Conservation (phyloP, 352 stramenopile genomes). For the Phytophthora cactorum region DNA sequence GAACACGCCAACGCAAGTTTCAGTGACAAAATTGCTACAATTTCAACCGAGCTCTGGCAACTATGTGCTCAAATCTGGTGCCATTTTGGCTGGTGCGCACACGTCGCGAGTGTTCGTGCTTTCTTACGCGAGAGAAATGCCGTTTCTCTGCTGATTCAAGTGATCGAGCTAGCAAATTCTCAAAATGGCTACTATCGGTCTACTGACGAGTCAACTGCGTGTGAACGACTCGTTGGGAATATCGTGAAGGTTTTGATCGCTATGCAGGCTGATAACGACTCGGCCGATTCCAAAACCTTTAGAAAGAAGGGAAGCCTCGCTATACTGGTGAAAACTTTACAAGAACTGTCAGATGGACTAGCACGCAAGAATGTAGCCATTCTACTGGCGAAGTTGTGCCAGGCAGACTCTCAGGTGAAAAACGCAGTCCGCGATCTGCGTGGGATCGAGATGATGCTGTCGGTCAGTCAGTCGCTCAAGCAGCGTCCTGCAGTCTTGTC, state of each 20-base stretch:
- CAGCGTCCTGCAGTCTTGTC: conserved; percentile 10
- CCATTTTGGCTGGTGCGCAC: conserved; percentile 68
- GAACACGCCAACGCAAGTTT: conserved; percentile 32
- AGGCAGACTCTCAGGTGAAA: conserved; percentile 55
- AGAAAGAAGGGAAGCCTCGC: conserved; percentile 32
- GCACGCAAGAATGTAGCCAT: conserved; percentile 83
- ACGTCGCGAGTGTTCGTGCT: conserved; percentile 31
- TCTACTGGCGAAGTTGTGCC: conserved; percentile 74
- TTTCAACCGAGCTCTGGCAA: conserved; percentile 55
- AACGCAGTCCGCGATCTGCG: conserved; percentile 58
- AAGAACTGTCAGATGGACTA: conserved; percentile 52
- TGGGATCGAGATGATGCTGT: conserved; percentile 85
- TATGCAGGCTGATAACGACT: conserved; percentile 36
- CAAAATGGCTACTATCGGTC: conserved; percentile 29
- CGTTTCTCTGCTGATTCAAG: conserved; percentile 47
- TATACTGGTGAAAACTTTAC: conserved; percentile 51
- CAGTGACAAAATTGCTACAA: conserved; percentile 2
- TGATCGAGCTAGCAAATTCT: conserved; percentile 41
- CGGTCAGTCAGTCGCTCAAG: conserved; percentile 61
- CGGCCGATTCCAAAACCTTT: conserved; percentile 28
- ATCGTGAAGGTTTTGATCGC: conserved; percentile 72
- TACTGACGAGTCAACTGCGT: conserved; percentile 27
- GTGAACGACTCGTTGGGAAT: conserved; percentile 69
- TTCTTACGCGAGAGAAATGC: conserved; percentile 50
- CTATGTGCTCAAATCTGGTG: conserved; percentile 74